phyloP scores from a whole-genome alignment of 495 filamentous ascomycete species.

The Pseudoneurospora amorphoporcata region DNA sequence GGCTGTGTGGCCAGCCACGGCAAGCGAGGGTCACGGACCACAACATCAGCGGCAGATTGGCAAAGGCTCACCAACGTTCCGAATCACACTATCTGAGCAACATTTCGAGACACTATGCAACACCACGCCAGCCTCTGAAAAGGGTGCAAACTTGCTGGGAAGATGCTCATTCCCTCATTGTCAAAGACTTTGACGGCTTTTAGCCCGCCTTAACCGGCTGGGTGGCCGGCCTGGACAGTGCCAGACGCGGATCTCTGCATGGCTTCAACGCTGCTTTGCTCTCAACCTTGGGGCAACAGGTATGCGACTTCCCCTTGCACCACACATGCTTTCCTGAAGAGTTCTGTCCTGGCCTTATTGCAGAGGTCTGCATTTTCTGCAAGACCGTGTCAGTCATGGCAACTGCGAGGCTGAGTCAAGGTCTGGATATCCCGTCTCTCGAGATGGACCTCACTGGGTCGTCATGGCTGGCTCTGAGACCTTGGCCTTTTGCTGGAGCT shows the following conservation, averaged over 20 bases:
- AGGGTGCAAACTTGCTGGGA: constrained; percentile 2
- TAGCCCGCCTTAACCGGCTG: constrained; percentile 5
- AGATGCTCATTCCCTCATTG: constrained; percentile 4
- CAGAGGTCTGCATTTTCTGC: neutral
- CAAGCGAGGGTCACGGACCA: neutral
- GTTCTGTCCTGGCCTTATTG: neutral
- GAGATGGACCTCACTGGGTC: neutral
- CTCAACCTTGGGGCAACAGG: neutral
- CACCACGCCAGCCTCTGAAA: constrained; percentile 8
- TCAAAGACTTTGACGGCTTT: constrained; percentile 3
- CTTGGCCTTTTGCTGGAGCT: neutral
- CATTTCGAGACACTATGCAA: constrained; percentile 1
- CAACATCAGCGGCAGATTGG: constrained; percentile 3
- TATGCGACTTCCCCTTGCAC: constrained; percentile 11
- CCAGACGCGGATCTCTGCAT: constrained; percentile 2
- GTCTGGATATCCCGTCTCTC: neutral
- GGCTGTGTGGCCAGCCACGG: neutral
- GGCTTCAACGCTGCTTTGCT: neutral
- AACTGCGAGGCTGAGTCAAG: neutral
- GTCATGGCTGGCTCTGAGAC: constrained; percentile 1
- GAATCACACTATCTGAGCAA: constrained; percentile 9
- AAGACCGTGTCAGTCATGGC: neutral
- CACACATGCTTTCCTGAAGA: neutral
- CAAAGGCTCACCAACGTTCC: neutral
- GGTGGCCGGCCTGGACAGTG: constrained; percentile 2